phyloP scores from a whole-genome alignment of 768 basidiomycete species.

The Leccinum incarnatum region DNA sequence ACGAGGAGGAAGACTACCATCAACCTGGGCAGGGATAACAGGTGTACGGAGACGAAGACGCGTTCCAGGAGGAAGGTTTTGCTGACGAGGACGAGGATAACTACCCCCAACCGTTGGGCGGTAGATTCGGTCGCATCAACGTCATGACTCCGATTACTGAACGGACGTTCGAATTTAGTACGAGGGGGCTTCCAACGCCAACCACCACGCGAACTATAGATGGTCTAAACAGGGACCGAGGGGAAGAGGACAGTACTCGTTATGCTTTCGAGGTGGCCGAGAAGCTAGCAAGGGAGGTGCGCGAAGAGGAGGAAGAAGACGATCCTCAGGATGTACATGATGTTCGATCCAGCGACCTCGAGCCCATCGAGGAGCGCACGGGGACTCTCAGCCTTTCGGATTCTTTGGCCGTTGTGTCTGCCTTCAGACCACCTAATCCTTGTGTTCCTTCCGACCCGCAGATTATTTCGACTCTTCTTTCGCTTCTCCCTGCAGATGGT shows the following conservation, averaged over 20 bases:
- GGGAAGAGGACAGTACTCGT: conserved; percentile 32
- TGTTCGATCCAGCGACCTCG: conserved; percentile 11
- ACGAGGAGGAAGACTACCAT: conserved; percentile 29
- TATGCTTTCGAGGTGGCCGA: conserved; percentile 57
- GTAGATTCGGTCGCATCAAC: conserved; percentile 78
- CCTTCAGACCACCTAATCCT: conserved; percentile 78
- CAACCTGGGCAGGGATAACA: conserved; percentile 9
- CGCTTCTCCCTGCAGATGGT: conserved; percentile 56
- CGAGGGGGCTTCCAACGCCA: conserved; percentile 40
- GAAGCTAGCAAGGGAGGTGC: conserved; percentile 51
- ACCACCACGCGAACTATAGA: conserved; percentile 50
- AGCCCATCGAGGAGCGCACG: conserved; percentile 54
- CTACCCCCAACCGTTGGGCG: conserved; percentile 53
- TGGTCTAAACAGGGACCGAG: conserved; percentile 17
- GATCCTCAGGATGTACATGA: conserved; percentile 11
- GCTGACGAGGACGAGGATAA: conserved; percentile 32
- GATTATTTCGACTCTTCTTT: conserved; percentile 62
- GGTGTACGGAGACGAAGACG: conserved; percentile 24
- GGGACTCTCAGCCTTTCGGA: conserved; percentile 66
- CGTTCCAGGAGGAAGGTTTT: conserved; percentile 28
- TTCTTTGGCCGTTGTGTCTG: conserved; percentile 55
- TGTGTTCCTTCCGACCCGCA: conserved; percentile 81
- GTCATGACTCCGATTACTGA: conserved; percentile 99
- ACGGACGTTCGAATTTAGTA: conserved; percentile 84
- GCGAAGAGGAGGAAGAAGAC: conserved; percentile 20